These are phyloP conservation scores for Phyllosticta citriasiana DNA, from an alignment of 2,329 filamentous ascomycete species.

Conservation along the genomic window DNA sequence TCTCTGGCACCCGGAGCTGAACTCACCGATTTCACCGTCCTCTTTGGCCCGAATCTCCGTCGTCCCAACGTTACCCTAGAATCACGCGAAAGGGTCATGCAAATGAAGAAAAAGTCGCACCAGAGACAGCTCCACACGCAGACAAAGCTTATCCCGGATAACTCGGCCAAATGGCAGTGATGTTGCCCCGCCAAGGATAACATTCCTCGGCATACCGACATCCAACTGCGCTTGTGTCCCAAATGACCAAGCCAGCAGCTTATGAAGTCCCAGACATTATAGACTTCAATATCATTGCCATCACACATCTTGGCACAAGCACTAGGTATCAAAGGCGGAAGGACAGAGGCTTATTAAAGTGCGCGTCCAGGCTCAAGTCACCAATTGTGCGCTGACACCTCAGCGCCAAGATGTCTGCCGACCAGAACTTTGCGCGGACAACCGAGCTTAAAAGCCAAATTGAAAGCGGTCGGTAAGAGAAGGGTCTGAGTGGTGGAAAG, in stretches of 20 bases:
- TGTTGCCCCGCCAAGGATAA: neutral
- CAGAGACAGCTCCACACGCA: constrained; percentile 27
- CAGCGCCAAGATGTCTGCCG: neutral
- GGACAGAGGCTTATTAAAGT: neutral
- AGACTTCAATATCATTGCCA: neutral
- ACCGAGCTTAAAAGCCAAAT: neutral
- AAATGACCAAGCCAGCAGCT: neutral
- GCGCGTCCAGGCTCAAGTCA: neutral
- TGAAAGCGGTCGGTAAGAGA: neutral
- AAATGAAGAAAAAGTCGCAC: constrained; percentile 22
- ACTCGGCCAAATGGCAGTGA: constrained; percentile 25
- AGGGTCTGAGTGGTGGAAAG: neutral
- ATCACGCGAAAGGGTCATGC: constrained; percentile 20
- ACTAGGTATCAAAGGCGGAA: neutral
- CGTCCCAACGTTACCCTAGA: constrained; percentile 31
- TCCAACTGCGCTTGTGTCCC: neutral
- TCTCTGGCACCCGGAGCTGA: constrained; percentile 26
- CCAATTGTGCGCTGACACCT: neutral
- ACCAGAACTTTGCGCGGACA: neutral
- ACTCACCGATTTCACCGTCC: constrained; percentile 36
- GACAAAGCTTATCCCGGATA: constrained; percentile 25
- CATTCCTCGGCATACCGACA: neutral
- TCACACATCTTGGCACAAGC: neutral
- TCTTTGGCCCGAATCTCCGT: constrained; percentile 30
- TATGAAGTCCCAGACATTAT: neutral